These are phyloP conservation scores for Kwoniella dejecticola DNA, from an alignment of 768 basidiomycete species.

Conservation along the genomic window DNA sequence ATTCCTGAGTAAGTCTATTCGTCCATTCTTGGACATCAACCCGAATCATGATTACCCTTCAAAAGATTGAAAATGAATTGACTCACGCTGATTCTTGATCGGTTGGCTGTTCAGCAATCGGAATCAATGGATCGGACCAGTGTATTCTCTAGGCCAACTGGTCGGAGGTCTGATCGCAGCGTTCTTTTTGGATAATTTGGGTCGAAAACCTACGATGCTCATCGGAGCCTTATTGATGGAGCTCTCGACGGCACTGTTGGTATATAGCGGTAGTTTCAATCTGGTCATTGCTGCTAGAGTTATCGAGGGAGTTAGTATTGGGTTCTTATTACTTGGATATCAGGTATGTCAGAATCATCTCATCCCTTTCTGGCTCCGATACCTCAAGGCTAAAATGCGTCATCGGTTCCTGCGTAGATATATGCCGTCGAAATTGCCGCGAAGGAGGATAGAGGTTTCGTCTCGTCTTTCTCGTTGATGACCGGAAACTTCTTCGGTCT, in stretches of 20 bases:
- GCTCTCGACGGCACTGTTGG: slow-evolving; percentile 32
- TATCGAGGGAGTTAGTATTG: slow-evolving; percentile 38
- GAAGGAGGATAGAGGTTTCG: slow-evolving; percentile 42
- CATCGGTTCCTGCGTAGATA: slow-evolving; percentile 16
- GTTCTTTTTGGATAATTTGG: slow-evolving; percentile 35
- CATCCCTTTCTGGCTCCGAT: too few species aligned
- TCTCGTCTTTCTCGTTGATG: slow-evolving; percentile 38
- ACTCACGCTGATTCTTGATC: too few species aligned
- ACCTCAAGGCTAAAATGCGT: too few species aligned
- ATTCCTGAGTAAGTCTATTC: slow-evolving; percentile 33
- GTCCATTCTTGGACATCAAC: background rate
- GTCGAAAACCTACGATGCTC: slow-evolving; percentile 32
- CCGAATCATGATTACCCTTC: background rate
- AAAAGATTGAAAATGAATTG: too few species aligned
- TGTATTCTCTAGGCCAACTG: slow-evolving; percentile 40
- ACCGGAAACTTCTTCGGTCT: slow-evolving; percentile 44
- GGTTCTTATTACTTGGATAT: slow-evolving; percentile 37
- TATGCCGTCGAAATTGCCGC: slow-evolving; percentile 42
- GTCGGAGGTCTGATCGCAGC: slow-evolving; percentile 37
- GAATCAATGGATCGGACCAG: slow-evolving; percentile 45
- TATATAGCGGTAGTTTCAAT: slow-evolving; percentile 28
- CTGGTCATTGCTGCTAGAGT: slow-evolving; percentile 39
- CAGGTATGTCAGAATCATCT: slow-evolving; percentile 22
- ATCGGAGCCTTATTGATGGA: slow-evolving; percentile 36
- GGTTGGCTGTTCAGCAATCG: background rate